Base-by-base conservation (phyloP, 1,284 basidiomycete genomes). In the Peniophora sp. region DNA sequence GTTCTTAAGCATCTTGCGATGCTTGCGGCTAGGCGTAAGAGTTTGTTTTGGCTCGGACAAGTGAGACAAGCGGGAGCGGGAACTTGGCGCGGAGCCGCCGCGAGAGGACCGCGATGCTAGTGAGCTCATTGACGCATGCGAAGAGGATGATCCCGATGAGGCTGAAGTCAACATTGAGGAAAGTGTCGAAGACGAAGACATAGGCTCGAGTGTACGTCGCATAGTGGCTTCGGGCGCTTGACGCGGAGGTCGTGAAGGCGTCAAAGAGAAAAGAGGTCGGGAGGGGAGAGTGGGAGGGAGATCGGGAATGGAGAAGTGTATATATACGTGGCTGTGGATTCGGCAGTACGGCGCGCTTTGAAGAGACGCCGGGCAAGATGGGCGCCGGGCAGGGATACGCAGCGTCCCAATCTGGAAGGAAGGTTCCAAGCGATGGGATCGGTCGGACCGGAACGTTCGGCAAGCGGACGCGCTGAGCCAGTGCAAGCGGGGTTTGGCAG, bases 1-100 rank as follows among this genome's bases (percentile, higher is more conserved):
- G 61, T 88, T 85, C 63, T 88, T 88, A 67, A 89, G 73, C 55
- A 89, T 81, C 64, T 89, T 89, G 60, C 85, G 75, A 68, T 90
- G 87, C 58, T 89, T 88, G 52, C 87, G 75, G 64, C 84, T 81
- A 24, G 87, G 87, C 1, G 84, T 88, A 62, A 87, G 76, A 73
- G 58, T 32, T 32, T 32, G 27, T 12, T 32, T 32, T 12, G 27
- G 27, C 27, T 32, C 27, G 6, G 27, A 32, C 27, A 32, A 32
- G 27, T 32, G 27, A 32, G 27, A 32, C 27, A 32, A 32, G 27
- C 71, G 71, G 47, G 55, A 58, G 18, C 64, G 22, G 15, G 60
- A 49, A 60, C 63, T 60, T 51, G 51, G 58, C 35, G 55, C 50
- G 54, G 48, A 27, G 15, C 56, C 35, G 55, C 61, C 60, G 20